A percentile compares a stretch with the other conserved stretches of the same genome.
phyloP scores from a whole-genome alignment of 2,329 filamentous ascomycete species.

The Neofusicoccum kwambonambiense region DNA sequence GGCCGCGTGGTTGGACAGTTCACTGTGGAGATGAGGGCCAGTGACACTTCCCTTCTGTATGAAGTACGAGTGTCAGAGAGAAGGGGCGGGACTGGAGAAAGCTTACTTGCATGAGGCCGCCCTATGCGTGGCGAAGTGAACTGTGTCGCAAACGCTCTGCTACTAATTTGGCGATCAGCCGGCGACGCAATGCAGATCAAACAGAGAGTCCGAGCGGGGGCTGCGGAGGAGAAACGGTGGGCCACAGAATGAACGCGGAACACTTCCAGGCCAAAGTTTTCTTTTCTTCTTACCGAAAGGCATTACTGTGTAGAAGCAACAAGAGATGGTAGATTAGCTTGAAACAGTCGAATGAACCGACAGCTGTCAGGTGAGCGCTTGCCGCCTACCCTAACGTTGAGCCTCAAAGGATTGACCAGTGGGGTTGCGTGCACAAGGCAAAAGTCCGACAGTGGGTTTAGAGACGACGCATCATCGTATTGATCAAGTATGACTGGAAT shows the following conservation, averaged over 20 bases:
- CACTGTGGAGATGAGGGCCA: background rate
- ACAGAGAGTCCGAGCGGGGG: background rate
- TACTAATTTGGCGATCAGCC: background rate
- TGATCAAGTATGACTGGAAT: background rate
- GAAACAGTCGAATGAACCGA: background rate
- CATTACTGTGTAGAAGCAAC: background rate
- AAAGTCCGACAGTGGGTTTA: background rate
- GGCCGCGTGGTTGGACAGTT: background rate
- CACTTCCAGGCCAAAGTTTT: background rate
- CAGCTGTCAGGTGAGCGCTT: background rate
- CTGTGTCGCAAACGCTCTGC: too few relatives aligned
- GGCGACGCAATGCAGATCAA: background rate
- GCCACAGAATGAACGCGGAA: background rate
- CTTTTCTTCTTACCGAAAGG: background rate
- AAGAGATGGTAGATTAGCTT: background rate
- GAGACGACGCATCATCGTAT: background rate
- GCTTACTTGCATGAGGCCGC: constrained; percentile 9
- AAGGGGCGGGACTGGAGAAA: background rate
- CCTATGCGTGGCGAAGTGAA: background rate
- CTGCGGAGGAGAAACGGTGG: background rate
- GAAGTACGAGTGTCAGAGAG: background rate
- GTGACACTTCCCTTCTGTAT: background rate
- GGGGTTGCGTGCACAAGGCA: background rate
- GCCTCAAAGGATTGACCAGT: background rate
- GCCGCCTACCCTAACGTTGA: background rate